Conservation (phyloP, 306 rosid genomes). For the Cicer yamashitae region DNA sequence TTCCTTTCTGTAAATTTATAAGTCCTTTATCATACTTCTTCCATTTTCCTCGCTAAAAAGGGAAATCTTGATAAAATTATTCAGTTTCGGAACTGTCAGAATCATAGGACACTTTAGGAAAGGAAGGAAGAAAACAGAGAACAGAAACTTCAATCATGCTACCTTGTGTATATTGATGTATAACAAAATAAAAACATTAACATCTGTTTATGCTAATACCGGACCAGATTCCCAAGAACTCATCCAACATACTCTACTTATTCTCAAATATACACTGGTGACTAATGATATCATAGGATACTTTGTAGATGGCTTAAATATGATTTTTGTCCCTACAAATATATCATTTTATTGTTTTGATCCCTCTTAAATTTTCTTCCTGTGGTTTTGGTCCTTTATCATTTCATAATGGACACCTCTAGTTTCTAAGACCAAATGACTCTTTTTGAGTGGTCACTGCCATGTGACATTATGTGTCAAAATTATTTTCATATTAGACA, state of each 20-base stretch:
- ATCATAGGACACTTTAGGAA: not conserved
- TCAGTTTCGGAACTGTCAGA: not conserved
- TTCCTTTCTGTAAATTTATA: no score
- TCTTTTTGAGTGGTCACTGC: slow-evolving; percentile 18
- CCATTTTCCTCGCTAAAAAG: not conserved
- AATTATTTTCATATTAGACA: slow-evolving; percentile 7
- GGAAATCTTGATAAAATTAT: not conserved
- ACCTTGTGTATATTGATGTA: no score
- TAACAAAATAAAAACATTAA: not conserved
- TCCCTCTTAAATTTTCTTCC: not conserved
- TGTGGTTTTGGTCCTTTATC: not conserved
- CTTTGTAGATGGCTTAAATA: not conserved
- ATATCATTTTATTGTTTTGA: not conserved
- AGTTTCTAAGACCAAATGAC: not conserved
- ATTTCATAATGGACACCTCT: not conserved
- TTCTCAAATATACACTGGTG: slow-evolving; percentile 1
- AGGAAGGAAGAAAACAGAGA: not conserved
- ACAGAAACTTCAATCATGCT: not conserved
- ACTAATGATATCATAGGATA: slow-evolving; percentile 4
- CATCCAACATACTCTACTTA: slow-evolving; percentile 1
- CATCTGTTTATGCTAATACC: not conserved
- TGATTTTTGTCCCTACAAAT: not conserved
- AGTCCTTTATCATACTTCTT: not conserved
- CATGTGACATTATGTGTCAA: slow-evolving; percentile 5
- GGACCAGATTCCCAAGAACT: not conserved